Evolutionary conservation across 306 rosid genomes (phyloP).

Genomic region (Cicer pinnatifidum): DNA sequence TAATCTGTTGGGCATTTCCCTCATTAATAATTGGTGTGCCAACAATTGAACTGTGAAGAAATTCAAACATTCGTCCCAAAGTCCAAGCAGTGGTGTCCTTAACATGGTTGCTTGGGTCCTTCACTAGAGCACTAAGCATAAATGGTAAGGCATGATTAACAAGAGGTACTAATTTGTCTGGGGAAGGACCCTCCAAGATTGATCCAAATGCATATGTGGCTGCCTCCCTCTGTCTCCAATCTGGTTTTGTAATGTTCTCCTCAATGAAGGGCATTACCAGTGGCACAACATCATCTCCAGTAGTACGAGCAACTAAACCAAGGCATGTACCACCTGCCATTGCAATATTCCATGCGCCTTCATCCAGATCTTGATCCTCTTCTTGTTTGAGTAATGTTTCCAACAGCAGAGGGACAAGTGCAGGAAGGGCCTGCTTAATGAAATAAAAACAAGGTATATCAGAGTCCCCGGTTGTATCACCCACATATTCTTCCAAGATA

Average conservation of each 20-base stretch:
- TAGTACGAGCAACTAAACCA: conserved; percentile 88
- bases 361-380: conserved; percentile 96
- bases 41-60: conserved; percentile 74
- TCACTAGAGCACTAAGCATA: conserved; percentile 78
- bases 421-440: conserved; percentile 91
- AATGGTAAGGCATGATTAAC: conserved; percentile 74
- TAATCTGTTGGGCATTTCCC: conserved; percentile 77
- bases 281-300: conserved; percentile 83
- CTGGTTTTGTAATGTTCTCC: conserved; percentile 84
- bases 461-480: conserved; percentile 71
- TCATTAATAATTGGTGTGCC: conserved; percentile 80
- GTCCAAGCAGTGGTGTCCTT: conserved; percentile 98
- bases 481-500: conserved; percentile 73
- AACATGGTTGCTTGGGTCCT: conserved; percentile 84
- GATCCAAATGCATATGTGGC: conserved; percentile 96
- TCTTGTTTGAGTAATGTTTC: conserved; percentile 94
- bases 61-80: conserved; percentile 89
- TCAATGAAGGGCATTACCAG: conserved; percentile 88
- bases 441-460: conserved; percentile 82
- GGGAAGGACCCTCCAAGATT: conserved; percentile 89
- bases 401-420: conserved; percentile 77
- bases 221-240: conserved; percentile 96
- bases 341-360: conserved; percentile 96
- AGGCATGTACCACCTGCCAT: conserved; percentile 98
- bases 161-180: conserved; percentile 69